phyloP scores from a whole-genome alignment of 1,284 basidiomycete genomes.

The Anthracocystis setariae region DNA sequence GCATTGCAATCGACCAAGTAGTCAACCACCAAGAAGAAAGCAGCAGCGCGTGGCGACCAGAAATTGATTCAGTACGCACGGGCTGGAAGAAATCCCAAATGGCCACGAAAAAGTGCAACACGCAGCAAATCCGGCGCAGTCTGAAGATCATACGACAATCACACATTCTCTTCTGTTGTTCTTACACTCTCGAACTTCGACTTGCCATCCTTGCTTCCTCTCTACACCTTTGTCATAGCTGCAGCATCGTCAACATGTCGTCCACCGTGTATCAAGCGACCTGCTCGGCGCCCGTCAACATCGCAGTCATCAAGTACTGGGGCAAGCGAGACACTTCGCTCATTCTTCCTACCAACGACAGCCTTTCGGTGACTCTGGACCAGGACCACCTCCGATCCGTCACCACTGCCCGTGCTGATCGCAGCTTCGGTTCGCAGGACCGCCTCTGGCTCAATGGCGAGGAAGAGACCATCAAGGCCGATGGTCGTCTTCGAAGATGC shows the following conservation, averaged over 20 bases:
- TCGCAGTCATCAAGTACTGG: slow-evolving; percentile 94
- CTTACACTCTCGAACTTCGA: too few species aligned
- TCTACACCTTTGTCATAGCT: slow-evolving; percentile 3
- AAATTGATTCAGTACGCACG: not conserved
- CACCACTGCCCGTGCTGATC: slow-evolving; percentile 87
- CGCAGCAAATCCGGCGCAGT: slow-evolving; percentile 7
- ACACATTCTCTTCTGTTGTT: not conserved
- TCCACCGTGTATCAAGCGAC: slow-evolving; percentile 81
- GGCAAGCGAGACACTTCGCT: slow-evolving; percentile 95
- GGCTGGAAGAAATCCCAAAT: slow-evolving; percentile 8
- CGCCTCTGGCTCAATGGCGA: slow-evolving; percentile 93
- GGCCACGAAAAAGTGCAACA: slow-evolving; percentile 33
- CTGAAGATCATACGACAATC: slow-evolving; percentile 43
- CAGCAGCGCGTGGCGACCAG: too few species aligned
- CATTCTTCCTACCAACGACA: slow-evolving; percentile 96
- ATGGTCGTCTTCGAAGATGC: slow-evolving; percentile 83
- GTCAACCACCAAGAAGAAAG: too few species aligned
- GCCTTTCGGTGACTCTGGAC: slow-evolving; percentile 93
- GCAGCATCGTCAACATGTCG: slow-evolving; percentile 22
- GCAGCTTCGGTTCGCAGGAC: slow-evolving; percentile 76
- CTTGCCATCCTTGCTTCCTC: not conserved
- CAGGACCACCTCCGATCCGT: slow-evolving; percentile 95
- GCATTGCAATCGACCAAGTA: too few species aligned
- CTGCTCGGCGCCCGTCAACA: slow-evolving; percentile 91
- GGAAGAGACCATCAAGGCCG: slow-evolving; percentile 85